Percentiles rank a stretch among this genome's conserved stretches.
Conservation (phyloP, 2,329 filamentous ascomycete genomes). For the Colletotrichum tofieldiae region DNA sequence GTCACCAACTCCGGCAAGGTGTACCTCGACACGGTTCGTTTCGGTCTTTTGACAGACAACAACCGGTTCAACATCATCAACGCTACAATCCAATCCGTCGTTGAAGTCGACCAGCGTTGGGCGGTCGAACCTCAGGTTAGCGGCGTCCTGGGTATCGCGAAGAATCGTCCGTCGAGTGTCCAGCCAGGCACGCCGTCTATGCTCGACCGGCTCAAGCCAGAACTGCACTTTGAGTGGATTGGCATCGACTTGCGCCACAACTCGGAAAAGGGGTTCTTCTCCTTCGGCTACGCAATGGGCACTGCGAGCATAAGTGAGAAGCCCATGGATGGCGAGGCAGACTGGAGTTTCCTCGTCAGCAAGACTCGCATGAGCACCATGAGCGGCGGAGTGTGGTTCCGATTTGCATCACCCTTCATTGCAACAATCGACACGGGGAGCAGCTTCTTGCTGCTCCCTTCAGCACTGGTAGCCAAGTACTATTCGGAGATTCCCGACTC, state of each 20-base stretch:
- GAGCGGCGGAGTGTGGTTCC: conserved; percentile 52
- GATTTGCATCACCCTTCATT: conserved; percentile 56
- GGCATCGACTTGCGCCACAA: conserved; percentile 60
- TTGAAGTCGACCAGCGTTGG: conserved; percentile 58
- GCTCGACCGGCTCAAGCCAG: conserved; percentile 60
- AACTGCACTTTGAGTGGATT: conserved; percentile 61
- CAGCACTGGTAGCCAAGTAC: conserved; percentile 71
- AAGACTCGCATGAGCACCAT: conserved; percentile 55
- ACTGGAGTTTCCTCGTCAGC: conserved; percentile 68
- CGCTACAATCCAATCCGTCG: conserved; percentile 66
- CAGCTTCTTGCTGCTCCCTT: conserved; percentile 74
- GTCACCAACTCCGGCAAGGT: conserved; percentile 63
- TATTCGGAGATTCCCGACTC: conserved; percentile 70
- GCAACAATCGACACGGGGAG: conserved; percentile 80
- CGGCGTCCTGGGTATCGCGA: conserved; percentile 68
- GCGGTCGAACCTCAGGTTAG: conserved; percentile 61
- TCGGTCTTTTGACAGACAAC: conserved; percentile 53
- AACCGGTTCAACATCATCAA: conserved; percentile 58
- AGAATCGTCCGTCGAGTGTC: conserved; percentile 62
- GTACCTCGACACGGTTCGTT: conserved; percentile 64
- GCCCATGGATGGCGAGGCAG: conserved; percentile 44
- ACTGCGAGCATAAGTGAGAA: conserved; percentile 23
- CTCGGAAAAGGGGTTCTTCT: conserved; percentile 52
- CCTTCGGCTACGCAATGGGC: conserved; percentile 59
- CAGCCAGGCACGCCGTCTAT: conserved; percentile 60